Conservation (phyloP, 2,329 filamentous ascomycete genomes). For the Venturiaceae sp. region DNA sequence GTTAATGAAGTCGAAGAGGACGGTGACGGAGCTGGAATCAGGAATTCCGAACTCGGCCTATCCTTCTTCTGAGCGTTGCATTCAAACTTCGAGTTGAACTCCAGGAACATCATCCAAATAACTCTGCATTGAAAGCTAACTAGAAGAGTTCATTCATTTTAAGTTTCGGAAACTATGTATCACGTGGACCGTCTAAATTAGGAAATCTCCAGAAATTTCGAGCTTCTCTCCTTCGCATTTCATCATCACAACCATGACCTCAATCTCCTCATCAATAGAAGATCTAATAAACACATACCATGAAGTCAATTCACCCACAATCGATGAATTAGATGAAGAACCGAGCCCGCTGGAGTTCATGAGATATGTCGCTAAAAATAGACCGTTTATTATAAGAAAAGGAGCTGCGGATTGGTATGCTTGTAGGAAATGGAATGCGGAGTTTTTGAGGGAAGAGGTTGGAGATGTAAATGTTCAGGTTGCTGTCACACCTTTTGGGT, state of each 20-base stretch:
- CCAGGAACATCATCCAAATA: too few relatives aligned
- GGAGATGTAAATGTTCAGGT: conserved; percentile 55
- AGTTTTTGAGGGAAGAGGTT: conserved; percentile 49
- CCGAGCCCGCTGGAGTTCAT: conserved; percentile 73
- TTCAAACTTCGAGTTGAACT: too few relatives aligned
- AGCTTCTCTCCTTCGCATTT: background rate
- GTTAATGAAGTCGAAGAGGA: too few relatives aligned
- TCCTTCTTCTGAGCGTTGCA: too few relatives aligned
- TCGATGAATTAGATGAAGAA: conserved; percentile 53
- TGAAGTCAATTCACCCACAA: conserved; percentile 53
- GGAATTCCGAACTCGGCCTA: too few relatives aligned
- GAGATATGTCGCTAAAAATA: conserved; percentile 63
- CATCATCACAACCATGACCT: background rate
- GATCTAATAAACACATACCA: conserved; percentile 39
- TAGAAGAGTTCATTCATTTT: too few relatives aligned
- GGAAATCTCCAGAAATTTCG: too few relatives aligned
- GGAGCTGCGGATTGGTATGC: conserved; percentile 57
- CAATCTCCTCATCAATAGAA: background rate
- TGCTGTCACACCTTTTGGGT: conserved; percentile 66
- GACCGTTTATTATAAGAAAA: conserved; percentile 61
- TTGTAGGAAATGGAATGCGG: conserved; percentile 49
- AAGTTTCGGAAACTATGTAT: too few relatives aligned
- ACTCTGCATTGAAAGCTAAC: too few relatives aligned
- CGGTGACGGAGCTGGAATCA: too few relatives aligned
- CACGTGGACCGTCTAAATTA: too few relatives aligned